Percentiles rank a stretch among this genome's conserved stretches.
These are phyloP conservation scores for Conticribra guillardii DNA, from an alignment of 108 stramenopile genomes.

Conservation along the genomic window DNA sequence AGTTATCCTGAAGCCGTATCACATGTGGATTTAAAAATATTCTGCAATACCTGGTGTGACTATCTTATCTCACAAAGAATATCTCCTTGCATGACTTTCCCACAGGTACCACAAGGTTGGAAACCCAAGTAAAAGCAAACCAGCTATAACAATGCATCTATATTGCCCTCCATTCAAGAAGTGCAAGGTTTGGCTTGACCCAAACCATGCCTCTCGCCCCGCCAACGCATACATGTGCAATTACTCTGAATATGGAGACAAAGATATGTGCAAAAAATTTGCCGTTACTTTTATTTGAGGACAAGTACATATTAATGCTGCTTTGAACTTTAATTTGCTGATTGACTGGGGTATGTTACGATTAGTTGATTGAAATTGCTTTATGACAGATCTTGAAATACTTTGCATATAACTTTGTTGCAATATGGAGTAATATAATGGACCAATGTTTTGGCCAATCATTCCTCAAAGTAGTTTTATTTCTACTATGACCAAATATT, in stretches of 20 bases:
- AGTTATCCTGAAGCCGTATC: too few species aligned
- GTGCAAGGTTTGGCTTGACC: slow-evolving; percentile 81
- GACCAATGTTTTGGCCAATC: too few species aligned
- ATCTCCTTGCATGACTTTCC: too few species aligned
- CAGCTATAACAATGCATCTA: slow-evolving; percentile 85
- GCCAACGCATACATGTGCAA: slow-evolving; percentile 44
- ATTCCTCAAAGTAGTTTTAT: background rate
- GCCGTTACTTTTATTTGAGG: slow-evolving; percentile 34
- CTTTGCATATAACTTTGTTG: too few species aligned
- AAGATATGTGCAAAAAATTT: slow-evolving; percentile 30
- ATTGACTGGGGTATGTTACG: background rate
- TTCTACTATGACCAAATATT: background rate
- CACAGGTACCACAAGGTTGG: slow-evolving; percentile 89
- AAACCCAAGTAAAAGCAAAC: slow-evolving; percentile 46
- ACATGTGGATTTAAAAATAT: too few species aligned
- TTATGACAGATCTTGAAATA: too few species aligned
- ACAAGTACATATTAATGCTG: background rate
- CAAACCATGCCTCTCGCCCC: slow-evolving; percentile 21
- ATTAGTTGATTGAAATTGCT: background rate
- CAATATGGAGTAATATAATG: too few species aligned
- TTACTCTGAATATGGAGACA: slow-evolving; percentile 52
- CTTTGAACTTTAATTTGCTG: background rate
- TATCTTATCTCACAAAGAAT: too few species aligned
- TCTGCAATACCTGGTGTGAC: too few species aligned
- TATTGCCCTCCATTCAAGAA: slow-evolving; percentile 85